Percentiles rank a stretch among this genome's conserved stretches.
Evolutionary conservation across 2,329 filamentous ascomycete genomes (phyloP).

Genomic region (Fusarium sororula): DNA sequence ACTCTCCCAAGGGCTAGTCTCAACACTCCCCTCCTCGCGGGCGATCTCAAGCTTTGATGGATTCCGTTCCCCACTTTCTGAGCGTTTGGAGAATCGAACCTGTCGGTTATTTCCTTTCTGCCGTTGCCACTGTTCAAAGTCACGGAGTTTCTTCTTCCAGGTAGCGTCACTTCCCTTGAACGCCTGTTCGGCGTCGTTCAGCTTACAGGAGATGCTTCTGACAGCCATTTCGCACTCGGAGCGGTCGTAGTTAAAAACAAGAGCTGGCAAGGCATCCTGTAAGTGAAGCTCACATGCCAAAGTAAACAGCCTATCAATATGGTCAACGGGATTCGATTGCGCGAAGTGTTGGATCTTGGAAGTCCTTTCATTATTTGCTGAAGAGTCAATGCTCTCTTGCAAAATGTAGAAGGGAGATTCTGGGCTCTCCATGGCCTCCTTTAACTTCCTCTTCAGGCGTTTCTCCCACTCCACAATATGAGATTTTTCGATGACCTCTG

Average conservation of each 20-base stretch:
- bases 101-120: not conserved
- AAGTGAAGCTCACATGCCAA: constrained; percentile 70
- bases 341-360: not conserved
- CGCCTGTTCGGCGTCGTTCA: constrained; percentile 36
- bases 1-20: constrained; percentile 51
- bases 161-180: constrained; percentile 62
- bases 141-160: constrained; percentile 19
- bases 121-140: not conserved
- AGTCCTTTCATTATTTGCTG: constrained; percentile 2
- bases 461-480: constrained; percentile 74
- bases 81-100: not conserved
- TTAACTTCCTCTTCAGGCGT: constrained; percentile 66
- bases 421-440: constrained; percentile 66
- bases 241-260: constrained; percentile 82
- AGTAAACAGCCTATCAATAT: constrained; percentile 51
- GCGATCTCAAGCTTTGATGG: constrained; percentile 65
- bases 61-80: not conserved
- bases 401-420: constrained; percentile 48
- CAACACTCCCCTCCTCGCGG: constrained; percentile 64
- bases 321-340: not conserved
- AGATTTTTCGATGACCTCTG: constrained; percentile 67
- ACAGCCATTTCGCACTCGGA: constrained; percentile 69
- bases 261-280: constrained; percentile 73
- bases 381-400: not conserved
- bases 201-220: not conserved